Conservation (phyloP, 148 eudicot species). For the Chenopodium berlandieri region DNA sequence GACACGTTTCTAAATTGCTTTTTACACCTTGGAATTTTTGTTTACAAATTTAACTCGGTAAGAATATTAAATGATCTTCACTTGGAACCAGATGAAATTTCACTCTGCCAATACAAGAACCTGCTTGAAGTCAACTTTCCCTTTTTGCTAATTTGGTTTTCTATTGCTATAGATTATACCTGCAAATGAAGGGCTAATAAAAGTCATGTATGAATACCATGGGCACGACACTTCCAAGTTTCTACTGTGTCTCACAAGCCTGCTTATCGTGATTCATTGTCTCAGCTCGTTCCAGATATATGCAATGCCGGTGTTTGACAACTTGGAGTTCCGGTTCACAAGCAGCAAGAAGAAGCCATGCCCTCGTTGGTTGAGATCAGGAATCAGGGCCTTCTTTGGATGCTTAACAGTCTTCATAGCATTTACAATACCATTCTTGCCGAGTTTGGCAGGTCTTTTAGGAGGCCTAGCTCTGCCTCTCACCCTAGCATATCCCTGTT, state of each 20-base stretch:
- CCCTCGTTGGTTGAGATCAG: conserved; percentile 55
- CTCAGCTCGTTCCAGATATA: conserved; percentile 75
- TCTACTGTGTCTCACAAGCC: conserved; percentile 40
- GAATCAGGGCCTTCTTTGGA: conserved; percentile 54
- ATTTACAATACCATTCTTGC: conserved; percentile 74
- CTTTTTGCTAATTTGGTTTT: conserved; percentile 11
- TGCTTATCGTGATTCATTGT: conserved; percentile 57
- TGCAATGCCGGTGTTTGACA: conserved; percentile 95
- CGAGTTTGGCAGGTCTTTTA: conserved; percentile 61
- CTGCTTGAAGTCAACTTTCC: background rate
- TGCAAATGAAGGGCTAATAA: conserved; percentile 50
- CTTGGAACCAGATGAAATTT: background rate
- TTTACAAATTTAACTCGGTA: background rate
- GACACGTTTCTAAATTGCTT: background rate
- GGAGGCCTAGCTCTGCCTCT: conserved; percentile 76
- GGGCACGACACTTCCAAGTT: conserved; percentile 44
- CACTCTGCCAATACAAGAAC: background rate
- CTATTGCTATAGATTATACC: conserved; percentile 46
- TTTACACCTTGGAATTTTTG: background rate
- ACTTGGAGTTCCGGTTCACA: conserved; percentile 59
- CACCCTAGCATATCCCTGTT: conserved; percentile 78
- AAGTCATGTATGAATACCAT: conserved; percentile 61
- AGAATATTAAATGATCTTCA: background rate
- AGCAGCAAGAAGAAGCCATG: conserved; percentile 59
- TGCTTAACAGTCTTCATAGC: conserved; percentile 67